Evolutionary conservation across 192 early-diverging fungal species (phyloP).

Genomic region (Entomortierella parvispora): DNA sequence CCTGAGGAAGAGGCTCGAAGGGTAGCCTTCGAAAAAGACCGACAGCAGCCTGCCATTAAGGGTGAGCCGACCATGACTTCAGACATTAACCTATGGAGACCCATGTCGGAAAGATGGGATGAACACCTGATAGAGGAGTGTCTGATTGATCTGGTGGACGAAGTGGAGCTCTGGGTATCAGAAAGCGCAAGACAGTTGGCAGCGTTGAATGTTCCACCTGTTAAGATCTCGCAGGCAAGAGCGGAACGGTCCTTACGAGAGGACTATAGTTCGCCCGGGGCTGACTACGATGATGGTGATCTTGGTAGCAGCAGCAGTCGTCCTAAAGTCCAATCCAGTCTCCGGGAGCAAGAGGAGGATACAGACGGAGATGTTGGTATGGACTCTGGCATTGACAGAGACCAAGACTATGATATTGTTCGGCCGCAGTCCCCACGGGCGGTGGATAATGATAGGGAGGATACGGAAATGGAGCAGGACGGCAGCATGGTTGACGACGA

Average conservation of each 20-base stretch:
- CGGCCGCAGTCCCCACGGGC: too few species aligned
- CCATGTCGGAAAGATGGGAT: conserved; percentile 64
- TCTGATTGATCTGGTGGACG: conserved; percentile 71
- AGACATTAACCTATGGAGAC: conserved; percentile 53
- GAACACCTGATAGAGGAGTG: conserved; percentile 69
- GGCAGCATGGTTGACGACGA: background rate
- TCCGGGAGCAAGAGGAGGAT: conserved; percentile 1
- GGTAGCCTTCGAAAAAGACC: background rate
- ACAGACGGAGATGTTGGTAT: conserved; percentile 35
- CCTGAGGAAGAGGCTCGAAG: conserved; percentile 49
- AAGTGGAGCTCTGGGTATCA: conserved; percentile 61
- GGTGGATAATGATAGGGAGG: conserved; percentile 2
- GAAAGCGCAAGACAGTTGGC: conserved; percentile 17
- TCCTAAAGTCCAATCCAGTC: background rate
- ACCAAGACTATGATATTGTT: conserved; percentile 1
- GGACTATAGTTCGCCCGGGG: background rate
- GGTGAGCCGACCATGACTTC: too few species aligned
- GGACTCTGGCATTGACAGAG: conserved; percentile 22
- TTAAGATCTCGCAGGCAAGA: background rate
- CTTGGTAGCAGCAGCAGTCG: conserved; percentile 11
- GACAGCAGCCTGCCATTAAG: background rate
- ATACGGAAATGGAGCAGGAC: background rate
- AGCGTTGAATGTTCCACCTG: conserved; percentile 7
- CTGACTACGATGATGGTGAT: conserved; percentile 3
- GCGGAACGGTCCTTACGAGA: background rate